Conservation (phyloP, 768 basidiomycete genomes). For the Podaxis sp. region DNA sequence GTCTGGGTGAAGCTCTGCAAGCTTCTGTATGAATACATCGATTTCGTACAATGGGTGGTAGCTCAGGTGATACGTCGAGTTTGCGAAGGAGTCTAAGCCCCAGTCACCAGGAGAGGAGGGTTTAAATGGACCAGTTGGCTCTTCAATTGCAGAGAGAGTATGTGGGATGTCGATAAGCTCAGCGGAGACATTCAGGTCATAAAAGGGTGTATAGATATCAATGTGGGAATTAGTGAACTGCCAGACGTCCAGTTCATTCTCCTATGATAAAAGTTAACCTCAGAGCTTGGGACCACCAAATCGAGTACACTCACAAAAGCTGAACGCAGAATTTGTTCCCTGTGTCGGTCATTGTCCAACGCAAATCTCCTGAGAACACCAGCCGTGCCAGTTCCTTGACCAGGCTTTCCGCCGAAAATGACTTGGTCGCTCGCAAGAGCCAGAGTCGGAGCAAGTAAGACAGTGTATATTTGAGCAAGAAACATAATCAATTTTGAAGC, state of each 20-base stretch:
- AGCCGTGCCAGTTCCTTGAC: not conserved
- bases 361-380: conserved; percentile 13
- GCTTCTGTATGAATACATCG: conserved; percentile 43
- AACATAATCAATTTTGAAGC: not conserved
- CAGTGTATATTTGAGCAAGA: not conserved
- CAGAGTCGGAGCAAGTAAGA: not conserved
- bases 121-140: conserved; percentile 1
- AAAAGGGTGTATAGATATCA: conserved; percentile 42
- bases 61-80: conserved; percentile 33
- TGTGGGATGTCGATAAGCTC: conserved; percentile 21
- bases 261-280: conserved; percentile 23
- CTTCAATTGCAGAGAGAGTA: conserved; percentile 14
- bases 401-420: not conserved
- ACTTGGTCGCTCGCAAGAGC: not conserved
- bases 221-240: conserved; percentile 38
- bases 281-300: not conserved
- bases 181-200: conserved; percentile 17
- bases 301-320: conserved; percentile 4
- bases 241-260: conserved; percentile 48
- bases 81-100: conserved; percentile 28
- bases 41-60: conserved; percentile 61
- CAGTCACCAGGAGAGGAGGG: conserved; percentile 18
- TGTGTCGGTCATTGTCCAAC: not conserved
- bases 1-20: conserved; percentile 44
- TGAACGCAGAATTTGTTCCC: not conserved